Conservation (phyloP, 2,329 filamentous ascomycete genomes). For the Tolypocladium guangdongense region DNA sequence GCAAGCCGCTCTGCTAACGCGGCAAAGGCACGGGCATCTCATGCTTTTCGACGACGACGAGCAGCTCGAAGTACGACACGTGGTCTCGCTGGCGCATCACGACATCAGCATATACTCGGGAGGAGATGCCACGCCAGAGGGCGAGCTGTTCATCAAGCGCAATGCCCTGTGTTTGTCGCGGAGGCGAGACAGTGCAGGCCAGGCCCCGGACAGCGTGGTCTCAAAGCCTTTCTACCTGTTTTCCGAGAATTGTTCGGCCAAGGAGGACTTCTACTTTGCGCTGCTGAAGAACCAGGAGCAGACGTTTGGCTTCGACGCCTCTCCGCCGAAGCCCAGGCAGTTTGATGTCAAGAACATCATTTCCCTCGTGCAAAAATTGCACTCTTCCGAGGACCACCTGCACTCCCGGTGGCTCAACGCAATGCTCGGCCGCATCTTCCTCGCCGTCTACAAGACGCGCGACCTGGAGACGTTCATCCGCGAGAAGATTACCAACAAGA, state of each 20-base stretch:
- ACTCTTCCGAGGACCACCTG: conserved; percentile 82
- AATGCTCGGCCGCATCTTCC: conserved; percentile 75
- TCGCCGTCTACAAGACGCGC: conserved; percentile 75
- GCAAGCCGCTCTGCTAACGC: conserved; percentile 1
- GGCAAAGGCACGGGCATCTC: conserved; percentile 70
- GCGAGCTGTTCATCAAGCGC: conserved; percentile 90
- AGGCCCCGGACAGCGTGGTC: conserved; percentile 41
- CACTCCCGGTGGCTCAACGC: conserved; percentile 94
- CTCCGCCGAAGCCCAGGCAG: conserved; percentile 56
- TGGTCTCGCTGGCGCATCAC: conserved; percentile 86
- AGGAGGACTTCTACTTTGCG: conserved; percentile 97
- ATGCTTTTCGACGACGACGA: conserved; percentile 97
- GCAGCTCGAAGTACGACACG: conserved; percentile 90
- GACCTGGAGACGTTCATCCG: conserved; percentile 71
- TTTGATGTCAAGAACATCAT: conserved; percentile 85
- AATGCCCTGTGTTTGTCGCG: conserved; percentile 78
- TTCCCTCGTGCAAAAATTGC: conserved; percentile 76
- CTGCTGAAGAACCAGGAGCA: conserved; percentile 76
- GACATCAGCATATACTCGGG: conserved; percentile 77
- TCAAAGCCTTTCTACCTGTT: conserved; percentile 89
- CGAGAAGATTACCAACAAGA: conserved; percentile 90
- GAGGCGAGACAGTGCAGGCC: conserved; percentile 42
- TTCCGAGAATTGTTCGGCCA: conserved; percentile 88
- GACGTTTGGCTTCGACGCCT: conserved; percentile 40
- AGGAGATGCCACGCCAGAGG: conserved; percentile 67